phyloP scores from a whole-genome alignment of 495 filamentous ascomycete species.

The Daldinia concentrica region DNA sequence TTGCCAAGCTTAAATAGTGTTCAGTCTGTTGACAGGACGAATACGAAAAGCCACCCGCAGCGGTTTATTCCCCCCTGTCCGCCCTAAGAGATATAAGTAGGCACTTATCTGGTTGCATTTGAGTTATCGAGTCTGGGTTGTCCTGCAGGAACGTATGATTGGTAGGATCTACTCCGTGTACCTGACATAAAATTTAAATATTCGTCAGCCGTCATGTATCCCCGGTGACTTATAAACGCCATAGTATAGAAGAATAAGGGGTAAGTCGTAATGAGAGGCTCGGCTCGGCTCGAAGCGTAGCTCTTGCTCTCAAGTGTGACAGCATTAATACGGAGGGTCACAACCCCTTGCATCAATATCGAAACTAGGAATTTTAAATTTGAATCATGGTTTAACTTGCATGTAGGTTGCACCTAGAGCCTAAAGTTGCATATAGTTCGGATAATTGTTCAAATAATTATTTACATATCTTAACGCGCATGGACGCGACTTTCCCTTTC shows the following conservation, averaged over 20 bases:
- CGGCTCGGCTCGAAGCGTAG: slow-evolving; percentile 20
- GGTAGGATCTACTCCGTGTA: neutral
- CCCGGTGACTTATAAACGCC: slow-evolving; percentile 17
- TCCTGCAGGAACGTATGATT: slow-evolving; percentile 16
- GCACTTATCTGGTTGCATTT: slow-evolving; percentile 20
- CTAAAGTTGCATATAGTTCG: slow-evolving; percentile 17
- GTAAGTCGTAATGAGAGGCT: slow-evolving; percentile 4
- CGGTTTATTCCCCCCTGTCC: slow-evolving; percentile 10
- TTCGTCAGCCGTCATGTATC: neutral
- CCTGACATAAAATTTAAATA: slow-evolving; percentile 6
- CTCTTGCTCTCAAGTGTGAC: slow-evolving; percentile 5
- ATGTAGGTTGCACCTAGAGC: slow-evolving; percentile 17
- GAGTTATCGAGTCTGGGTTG: slow-evolving; percentile 12
- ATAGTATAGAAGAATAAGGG: slow-evolving; percentile 5
- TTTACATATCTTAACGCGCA: neutral
- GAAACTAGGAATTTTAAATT: slow-evolving; percentile 11
- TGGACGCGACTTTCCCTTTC: neutral
- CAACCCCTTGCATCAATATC: slow-evolving; percentile 35
- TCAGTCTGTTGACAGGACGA: neutral
- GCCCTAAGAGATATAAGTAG: neutral
- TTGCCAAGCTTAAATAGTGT: slow-evolving; percentile 29
- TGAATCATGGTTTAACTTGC: slow-evolving; percentile 15
- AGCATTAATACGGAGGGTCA: slow-evolving; percentile 37
- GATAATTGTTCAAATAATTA: slow-evolving; percentile 1
- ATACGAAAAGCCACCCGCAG: slow-evolving; percentile 31